Evolutionary conservation across 306 rosid genomes (phyloP).

Genomic region (Mucuna pruriens): DNA sequence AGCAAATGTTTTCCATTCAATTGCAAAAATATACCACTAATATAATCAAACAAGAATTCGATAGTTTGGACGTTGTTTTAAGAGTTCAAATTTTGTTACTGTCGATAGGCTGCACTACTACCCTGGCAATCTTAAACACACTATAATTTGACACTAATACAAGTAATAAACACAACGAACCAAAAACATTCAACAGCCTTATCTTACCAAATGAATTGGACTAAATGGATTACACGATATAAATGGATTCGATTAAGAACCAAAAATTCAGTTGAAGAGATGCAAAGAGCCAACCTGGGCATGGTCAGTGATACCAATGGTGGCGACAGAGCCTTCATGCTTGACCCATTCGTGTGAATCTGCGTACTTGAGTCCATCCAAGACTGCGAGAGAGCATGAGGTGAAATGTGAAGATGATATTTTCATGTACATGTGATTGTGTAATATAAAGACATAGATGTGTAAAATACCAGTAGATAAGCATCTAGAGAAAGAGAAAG

Average conservation of each 20-base stretch:
- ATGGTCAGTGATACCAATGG: slow-evolving; percentile 89
- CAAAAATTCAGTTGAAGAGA: background rate
- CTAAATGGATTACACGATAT: background rate
- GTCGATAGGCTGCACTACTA: too few relatives aligned
- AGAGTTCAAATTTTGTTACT: too few relatives aligned
- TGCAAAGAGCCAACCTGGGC: slow-evolving; percentile 70
- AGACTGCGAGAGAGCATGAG: slow-evolving; percentile 58
- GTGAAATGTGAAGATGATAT: background rate
- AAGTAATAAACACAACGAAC: background rate
- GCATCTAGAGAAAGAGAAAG: slow-evolving; percentile 74
- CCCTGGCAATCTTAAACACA: too few relatives aligned
- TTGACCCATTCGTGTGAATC: slow-evolving; percentile 98
- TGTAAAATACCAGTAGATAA: slow-evolving; percentile 67
- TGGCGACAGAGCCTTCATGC: slow-evolving; percentile 89
- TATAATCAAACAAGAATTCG: background rate
- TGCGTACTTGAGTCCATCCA: slow-evolving; percentile 95
- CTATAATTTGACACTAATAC: background rate
- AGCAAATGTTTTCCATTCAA: background rate
- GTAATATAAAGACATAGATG: background rate
- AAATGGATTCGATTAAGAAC: background rate
- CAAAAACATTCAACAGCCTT: background rate
- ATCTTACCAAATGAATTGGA: background rate
- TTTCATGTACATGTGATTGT: background rate
- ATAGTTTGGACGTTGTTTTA: too few relatives aligned
- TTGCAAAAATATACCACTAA: background rate